Evolutionary conservation across 805 yeast genomes (phyloP).

Genomic region (Teunomyces tritomae): DNA sequence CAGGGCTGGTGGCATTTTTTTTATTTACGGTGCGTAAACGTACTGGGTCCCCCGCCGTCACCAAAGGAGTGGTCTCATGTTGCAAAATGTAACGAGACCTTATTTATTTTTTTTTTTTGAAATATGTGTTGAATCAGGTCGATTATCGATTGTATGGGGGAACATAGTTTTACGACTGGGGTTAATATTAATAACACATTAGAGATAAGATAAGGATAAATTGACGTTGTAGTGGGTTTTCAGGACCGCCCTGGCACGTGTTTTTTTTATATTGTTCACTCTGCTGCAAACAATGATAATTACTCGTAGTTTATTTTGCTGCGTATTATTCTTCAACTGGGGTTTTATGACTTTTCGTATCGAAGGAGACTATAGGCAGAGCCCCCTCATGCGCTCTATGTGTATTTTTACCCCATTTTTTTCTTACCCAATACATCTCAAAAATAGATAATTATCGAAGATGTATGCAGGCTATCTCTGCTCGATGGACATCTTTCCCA

Average conservation of each 20-base stretch:
- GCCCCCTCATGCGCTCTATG: background rate
- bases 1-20: background rate
- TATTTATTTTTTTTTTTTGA: background rate
- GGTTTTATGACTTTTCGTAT: too few species aligned
- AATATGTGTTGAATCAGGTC: too few species aligned
- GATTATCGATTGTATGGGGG: too few species aligned
- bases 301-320: too few species aligned
- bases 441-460: background rate
- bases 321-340: too few species aligned
- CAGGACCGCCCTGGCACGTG: too few species aligned
- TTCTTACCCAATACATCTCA: background rate
- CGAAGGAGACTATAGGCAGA: background rate
- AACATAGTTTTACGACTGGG: too few species aligned
- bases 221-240: too few species aligned
- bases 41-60: background rate
- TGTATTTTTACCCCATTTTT: background rate
- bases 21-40: background rate
- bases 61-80: background rate
- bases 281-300: too few species aligned
- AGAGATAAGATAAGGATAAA: too few species aligned
- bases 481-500: background rate
- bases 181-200: too few species aligned
- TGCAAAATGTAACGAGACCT: background rate
- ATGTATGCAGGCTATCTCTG: background rate
- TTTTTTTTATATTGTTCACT: too few species aligned